Evolutionary conservation across 176 grass and related monocot species (phyloP).

Genomic region (Triticum aestivum): DNA sequence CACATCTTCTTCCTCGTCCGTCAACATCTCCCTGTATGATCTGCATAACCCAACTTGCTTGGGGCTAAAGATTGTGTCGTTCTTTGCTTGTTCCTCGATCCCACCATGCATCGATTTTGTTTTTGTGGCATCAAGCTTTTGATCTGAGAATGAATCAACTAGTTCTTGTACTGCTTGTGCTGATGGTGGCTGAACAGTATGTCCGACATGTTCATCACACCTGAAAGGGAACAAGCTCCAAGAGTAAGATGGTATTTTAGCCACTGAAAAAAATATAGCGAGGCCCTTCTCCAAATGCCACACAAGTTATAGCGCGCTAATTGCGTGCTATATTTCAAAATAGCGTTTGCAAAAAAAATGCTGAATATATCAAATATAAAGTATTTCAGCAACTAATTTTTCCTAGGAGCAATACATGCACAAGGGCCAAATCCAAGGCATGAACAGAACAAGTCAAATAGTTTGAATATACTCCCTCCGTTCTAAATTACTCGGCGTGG

Average conservation of each 20-base stretch:
- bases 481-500: too few relatives aligned
- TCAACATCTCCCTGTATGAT: not conserved
- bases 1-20: not conserved
- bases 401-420: too few relatives aligned
- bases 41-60: not conserved
- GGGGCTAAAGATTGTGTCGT: not conserved
- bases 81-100: not conserved
- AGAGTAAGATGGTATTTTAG: not conserved
- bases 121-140: not conserved
- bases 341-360: too few relatives aligned
- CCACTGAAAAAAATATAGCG: too few relatives aligned
- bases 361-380: too few relatives aligned
- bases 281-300: too few relatives aligned
- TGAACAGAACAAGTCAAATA: too few relatives aligned
- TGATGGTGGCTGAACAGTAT: not conserved
- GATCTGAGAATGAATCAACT: not conserved
- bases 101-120: not conserved
- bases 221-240: not conserved
- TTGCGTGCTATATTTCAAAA: too few relatives aligned
- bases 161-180: not conserved
- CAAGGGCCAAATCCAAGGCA: too few relatives aligned
- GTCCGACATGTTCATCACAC: not conserved
- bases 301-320: too few relatives aligned
- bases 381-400: too few relatives aligned
- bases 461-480: too few relatives aligned